phyloP scores from a whole-genome alignment of 345 rosid genomes.

The Garcia nutans region DNA sequence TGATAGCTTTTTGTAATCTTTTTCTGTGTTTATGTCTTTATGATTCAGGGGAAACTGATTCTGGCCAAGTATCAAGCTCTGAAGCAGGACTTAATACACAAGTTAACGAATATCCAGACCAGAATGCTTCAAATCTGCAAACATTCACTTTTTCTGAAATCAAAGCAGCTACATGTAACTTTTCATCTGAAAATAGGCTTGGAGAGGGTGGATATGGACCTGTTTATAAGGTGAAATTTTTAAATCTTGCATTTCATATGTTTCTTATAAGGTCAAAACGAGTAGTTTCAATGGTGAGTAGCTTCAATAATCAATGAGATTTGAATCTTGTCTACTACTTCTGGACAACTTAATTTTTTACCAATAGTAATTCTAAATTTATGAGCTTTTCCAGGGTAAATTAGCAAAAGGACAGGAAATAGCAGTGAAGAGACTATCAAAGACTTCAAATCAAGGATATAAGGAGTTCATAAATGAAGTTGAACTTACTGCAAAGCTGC shows the following conservation, averaged over 20 bases:
- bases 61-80: not conserved
- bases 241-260: not conserved
- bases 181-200: conserved; percentile 35
- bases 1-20: no score
- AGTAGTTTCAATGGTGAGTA: no score
- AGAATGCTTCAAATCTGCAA: conserved; percentile 24
- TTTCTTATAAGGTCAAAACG: not conserved
- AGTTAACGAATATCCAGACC: not conserved
- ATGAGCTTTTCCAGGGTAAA: conserved; percentile 23
- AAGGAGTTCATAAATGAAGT: conserved; percentile 44
- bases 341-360: no score
- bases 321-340: no score
- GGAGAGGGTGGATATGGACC: conserved; percentile 53
- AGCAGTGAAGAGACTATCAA: conserved; percentile 51
- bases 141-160: conserved; percentile 28
- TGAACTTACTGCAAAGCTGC: conserved; percentile 39
- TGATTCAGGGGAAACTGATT: not conserved
- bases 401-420: conserved; percentile 32
- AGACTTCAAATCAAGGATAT: conserved; percentile 37
- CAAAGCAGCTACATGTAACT: conserved; percentile 38
- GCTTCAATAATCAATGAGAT: no score
- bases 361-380: no score
- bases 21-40: no score
- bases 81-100: not conserved
- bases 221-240: conserved; percentile 34